Evolutionary conservation across 2,329 filamentous ascomycete species (phyloP).

Genomic region (Penicillium italicum): DNA sequence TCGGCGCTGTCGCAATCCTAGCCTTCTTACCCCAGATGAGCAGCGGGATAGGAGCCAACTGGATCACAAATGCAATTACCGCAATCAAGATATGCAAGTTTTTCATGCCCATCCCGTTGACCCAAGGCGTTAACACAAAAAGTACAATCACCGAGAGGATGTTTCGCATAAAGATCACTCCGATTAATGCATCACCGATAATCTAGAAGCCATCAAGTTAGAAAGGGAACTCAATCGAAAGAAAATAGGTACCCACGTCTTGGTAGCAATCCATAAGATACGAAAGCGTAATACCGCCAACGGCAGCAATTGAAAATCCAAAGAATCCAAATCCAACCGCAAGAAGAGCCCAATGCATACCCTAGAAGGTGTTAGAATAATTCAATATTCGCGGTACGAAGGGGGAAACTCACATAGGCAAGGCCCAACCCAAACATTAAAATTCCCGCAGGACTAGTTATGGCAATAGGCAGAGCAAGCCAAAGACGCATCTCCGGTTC

Average conservation of each 20-base stretch:
- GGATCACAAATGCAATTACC: conserved; percentile 13
- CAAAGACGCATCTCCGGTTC: conserved; percentile 47
- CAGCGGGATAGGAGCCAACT: conserved; percentile 20
- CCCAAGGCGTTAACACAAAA: conserved; percentile 46
- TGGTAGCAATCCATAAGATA: conserved; percentile 33
- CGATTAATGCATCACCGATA: conserved; percentile 47
- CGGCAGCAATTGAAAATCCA: conserved; percentile 17
- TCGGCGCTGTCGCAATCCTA: conserved; percentile 13
- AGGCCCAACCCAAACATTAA: conserved; percentile 41
- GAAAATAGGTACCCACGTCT: conserved; percentile 19
- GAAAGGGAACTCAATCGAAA: neutral
- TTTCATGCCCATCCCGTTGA: conserved; percentile 21
- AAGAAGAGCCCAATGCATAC: conserved; percentile 28
- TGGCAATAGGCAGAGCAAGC: conserved; percentile 25
- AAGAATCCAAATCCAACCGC: conserved; percentile 27
- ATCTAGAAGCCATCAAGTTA: conserved; percentile 33
- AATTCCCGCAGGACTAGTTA: conserved; percentile 33
- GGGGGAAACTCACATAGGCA: conserved; percentile 28
- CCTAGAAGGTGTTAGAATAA: conserved; percentile 6
- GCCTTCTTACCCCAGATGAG: conserved; percentile 26
- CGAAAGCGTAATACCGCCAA: conserved; percentile 25
- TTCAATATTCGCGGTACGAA: too few species aligned
- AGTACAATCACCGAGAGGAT: conserved; percentile 44
- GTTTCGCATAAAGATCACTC: conserved; percentile 46
- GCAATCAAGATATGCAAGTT: conserved; percentile 21